phyloP scores from a whole-genome alignment of 2,329 filamentous ascomycete species.

The Aspergillus pseudoglaucus region DNA sequence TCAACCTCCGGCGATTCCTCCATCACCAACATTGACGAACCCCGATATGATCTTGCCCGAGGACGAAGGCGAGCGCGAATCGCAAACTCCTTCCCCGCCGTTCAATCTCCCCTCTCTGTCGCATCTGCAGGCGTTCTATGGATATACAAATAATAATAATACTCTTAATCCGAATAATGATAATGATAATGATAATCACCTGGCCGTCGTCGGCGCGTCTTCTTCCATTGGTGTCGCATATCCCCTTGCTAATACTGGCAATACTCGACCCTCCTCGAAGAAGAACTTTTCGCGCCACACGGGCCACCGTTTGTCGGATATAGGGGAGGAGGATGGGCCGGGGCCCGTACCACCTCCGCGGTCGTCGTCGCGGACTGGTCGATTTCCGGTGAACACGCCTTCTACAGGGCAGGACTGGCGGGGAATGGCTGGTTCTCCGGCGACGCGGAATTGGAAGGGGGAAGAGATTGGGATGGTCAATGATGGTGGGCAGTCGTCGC shows the following conservation, averaged over 20 bases:
- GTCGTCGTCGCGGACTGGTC: conserved; percentile 18
- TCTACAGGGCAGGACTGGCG: conserved; percentile 2
- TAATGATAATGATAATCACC: background rate
- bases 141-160: background rate
- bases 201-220: background rate
- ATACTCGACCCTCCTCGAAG: conserved; percentile 16
- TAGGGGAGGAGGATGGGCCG: conserved; percentile 37
- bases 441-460: conserved; percentile 1
- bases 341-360: background rate
- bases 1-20: conserved; percentile 39
- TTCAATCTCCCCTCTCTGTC: conserved; percentile 45
- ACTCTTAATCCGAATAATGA: background rate
- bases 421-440: conserved; percentile 11
- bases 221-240: conserved; percentile 4
- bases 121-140: conserved; percentile 33
- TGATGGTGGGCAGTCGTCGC: background rate
- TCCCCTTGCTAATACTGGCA: background rate
- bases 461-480: background rate
- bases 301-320: conserved; percentile 39
- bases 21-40: conserved; percentile 82
- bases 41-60: conserved; percentile 90
- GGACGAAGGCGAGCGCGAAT: conserved; percentile 49
- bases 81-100: conserved; percentile 47
- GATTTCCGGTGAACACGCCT: conserved; percentile 2
- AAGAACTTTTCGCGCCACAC: conserved; percentile 29